A percentile compares a stretch with the other conserved stretches of the same genome.
Evolutionary conservation across 805 yeast species (phyloP).

Genomic region (Saccharomyces paradoxus): DNA sequence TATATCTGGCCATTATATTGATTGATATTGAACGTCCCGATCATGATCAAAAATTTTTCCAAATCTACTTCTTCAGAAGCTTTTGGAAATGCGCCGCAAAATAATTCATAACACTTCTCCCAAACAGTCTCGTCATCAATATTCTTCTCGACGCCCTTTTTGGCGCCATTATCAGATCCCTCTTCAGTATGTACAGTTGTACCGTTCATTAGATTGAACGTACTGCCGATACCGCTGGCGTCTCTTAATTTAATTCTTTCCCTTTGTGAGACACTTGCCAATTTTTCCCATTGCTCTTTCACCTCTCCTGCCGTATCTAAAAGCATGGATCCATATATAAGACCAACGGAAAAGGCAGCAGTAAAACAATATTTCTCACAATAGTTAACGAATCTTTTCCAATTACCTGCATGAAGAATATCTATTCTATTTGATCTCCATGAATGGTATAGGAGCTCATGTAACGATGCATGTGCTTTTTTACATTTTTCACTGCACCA

Average conservation of each 20-base stretch:
- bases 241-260: slow-evolving; percentile 51
- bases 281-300: slow-evolving; percentile 43
- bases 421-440: slow-evolving; percentile 28
- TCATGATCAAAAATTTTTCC: slow-evolving; percentile 48
- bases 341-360: slow-evolving; percentile 57
- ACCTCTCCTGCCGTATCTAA: slow-evolving; percentile 35
- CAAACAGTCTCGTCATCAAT: slow-evolving; percentile 35
- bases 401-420: slow-evolving; percentile 38
- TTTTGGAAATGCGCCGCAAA: slow-evolving; percentile 40
- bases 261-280: slow-evolving; percentile 66
- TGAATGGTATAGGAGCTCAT: slow-evolving; percentile 38
- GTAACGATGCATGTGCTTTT: slow-evolving; percentile 46
- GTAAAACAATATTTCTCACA: slow-evolving; percentile 61
- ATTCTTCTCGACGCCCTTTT: slow-evolving; percentile 4
- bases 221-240: slow-evolving; percentile 37
- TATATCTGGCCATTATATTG: slow-evolving; percentile 58
- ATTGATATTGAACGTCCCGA: slow-evolving; percentile 71
- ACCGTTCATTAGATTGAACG: slow-evolving; percentile 37
- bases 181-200: slow-evolving; percentile 40
- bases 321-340: slow-evolving; percentile 40
- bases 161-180: slow-evolving; percentile 51
- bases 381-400: slow-evolving; percentile 49
- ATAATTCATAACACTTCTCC: slow-evolving; percentile 46
- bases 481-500: slow-evolving; percentile 69
- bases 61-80: slow-evolving; percentile 32